These are phyloP conservation scores for Coccinonectria pachysandricola DNA, from an alignment of 2,329 filamentous ascomycete genomes.

Conservation along the genomic window DNA sequence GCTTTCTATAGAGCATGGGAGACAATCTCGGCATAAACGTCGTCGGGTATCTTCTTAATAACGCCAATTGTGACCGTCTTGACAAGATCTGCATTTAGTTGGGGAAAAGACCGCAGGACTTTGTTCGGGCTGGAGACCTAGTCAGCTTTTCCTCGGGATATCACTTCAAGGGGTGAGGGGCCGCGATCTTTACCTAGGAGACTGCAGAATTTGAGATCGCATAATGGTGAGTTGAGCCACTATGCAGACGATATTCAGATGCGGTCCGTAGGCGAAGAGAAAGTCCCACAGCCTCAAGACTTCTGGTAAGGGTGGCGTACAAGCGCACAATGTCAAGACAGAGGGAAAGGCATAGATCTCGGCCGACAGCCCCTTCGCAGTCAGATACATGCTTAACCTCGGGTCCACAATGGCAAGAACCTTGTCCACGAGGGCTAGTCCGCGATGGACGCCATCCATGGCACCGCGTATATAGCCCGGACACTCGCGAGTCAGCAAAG, in stretches of 20 bases:
- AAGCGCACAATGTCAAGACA: constrained; percentile 88
- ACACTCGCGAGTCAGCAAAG: constrained; percentile 76
- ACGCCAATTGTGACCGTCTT: constrained; percentile 79
- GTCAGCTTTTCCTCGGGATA: constrained; percentile 17
- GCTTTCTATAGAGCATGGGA: constrained; percentile 71
- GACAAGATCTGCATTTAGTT: constrained; percentile 72
- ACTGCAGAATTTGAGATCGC: constrained; percentile 71
- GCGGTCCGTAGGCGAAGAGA: constrained; percentile 86
- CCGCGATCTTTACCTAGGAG: constrained; percentile 53
- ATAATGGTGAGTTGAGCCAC: constrained; percentile 90
- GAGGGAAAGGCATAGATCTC: constrained; percentile 96
- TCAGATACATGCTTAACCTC: constrained; percentile 74
- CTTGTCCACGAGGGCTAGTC: constrained; percentile 82
- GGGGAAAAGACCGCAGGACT: constrained; percentile 76
- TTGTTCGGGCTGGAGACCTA: constrained; percentile 83
- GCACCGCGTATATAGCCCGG: constrained; percentile 90
- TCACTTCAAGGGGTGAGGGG: constrained; percentile 2
- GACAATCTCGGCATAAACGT: constrained; percentile 84
- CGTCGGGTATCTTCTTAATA: constrained; percentile 80
- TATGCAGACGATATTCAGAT: constrained; percentile 92
- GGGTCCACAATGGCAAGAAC: constrained; percentile 86
- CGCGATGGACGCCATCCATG: constrained; percentile 95
- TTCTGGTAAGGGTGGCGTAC: constrained; percentile 88
- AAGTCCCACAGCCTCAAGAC: constrained; percentile 95
- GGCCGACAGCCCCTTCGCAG: constrained; percentile 77